These are phyloP conservation scores for Coelastrella sp. DNA, from an alignment of 139 green algal genomes.

Conservation along the genomic window DNA sequence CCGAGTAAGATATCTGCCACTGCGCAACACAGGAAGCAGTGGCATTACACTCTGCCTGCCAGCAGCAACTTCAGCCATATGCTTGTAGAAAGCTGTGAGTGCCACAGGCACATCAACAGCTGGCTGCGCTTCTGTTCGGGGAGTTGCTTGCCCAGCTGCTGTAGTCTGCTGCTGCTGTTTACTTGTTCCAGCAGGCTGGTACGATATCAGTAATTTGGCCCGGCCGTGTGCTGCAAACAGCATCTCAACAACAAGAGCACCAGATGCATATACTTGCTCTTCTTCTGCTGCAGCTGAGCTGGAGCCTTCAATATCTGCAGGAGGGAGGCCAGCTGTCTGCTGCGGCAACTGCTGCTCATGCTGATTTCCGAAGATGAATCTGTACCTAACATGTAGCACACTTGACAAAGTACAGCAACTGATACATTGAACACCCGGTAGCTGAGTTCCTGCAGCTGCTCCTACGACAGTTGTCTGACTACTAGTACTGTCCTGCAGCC, in stretches of 20 bases:
- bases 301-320: too few species aligned
- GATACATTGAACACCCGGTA: background rate
- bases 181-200: background rate
- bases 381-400: too few species aligned
- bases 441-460: background rate
- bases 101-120: background rate
- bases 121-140: background rate
- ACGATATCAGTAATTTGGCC: conserved; percentile 5
- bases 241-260: background rate
- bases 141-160: background rate
- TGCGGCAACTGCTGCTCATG: background rate
- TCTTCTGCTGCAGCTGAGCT: too few species aligned
- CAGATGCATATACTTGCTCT: background rate
- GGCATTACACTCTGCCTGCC: background rate
- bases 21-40: conserved; percentile 11
- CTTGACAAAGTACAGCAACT: too few species aligned
- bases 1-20: background rate
- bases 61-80: background rate
- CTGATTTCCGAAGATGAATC: too few species aligned
- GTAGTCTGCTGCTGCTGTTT: conserved; percentile 6
- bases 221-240: background rate
- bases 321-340: background rate
- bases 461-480: background rate
- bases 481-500: background rate
- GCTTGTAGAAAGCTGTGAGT: background rate